These are phyloP conservation scores for Bruguiera parviflora DNA, from an alignment of 345 rosid species.

Conservation along the genomic window DNA sequence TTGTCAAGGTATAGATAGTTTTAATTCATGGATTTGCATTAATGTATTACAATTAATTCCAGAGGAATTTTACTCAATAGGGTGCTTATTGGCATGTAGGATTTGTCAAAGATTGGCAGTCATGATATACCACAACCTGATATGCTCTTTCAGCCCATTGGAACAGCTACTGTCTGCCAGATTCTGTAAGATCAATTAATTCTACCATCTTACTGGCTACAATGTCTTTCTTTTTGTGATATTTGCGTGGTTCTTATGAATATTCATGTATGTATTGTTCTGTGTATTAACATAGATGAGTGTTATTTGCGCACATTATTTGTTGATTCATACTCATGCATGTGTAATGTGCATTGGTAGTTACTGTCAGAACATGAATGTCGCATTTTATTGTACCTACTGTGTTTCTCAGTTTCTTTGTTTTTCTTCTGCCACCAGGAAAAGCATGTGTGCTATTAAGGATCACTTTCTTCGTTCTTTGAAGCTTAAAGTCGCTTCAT, in stretches of 20 bases:
- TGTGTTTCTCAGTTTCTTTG: background rate
- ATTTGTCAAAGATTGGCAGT: constrained; percentile 30
- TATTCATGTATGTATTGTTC: no score
- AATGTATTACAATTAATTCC: constrained; percentile 1
- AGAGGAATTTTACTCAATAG: constrained; percentile 19
- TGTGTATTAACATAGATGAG: no score
- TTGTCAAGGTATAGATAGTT: constrained; percentile 40
- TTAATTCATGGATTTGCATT: background rate
- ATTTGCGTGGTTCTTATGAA: background rate
- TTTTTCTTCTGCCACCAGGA: constrained; percentile 33
- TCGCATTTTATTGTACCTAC: background rate
- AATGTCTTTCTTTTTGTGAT: background rate
- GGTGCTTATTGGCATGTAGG: constrained; percentile 43
- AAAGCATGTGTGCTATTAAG: constrained; percentile 42
- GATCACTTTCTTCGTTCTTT: constrained; percentile 45
- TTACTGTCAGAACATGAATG: background rate
- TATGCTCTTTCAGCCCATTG: constrained; percentile 59
- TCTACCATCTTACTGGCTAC: background rate
- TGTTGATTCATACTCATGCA: no score
- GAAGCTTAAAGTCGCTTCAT: constrained; percentile 56
- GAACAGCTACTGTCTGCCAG: constrained; percentile 42
- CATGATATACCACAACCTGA: constrained; percentile 44
- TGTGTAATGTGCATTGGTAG: background rate
- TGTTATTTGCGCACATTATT: no score
- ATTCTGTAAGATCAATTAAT: constrained; percentile 52